phyloP scores from a whole-genome alignment of 1,284 basidiomycete genomes.

The Athelia psychrophila region DNA sequence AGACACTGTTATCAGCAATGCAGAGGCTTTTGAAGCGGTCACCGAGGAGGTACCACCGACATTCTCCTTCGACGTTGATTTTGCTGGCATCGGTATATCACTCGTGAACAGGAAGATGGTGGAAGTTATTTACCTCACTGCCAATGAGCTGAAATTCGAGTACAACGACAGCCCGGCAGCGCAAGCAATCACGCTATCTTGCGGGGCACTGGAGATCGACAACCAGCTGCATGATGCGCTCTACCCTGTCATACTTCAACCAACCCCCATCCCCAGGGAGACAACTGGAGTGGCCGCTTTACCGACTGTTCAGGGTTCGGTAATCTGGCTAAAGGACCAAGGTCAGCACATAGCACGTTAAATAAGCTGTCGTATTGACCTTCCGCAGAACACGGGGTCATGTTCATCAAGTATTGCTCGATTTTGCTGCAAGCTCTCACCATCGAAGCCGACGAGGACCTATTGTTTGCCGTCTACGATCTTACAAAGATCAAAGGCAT shows the following conservation, averaged over 20 bases:
- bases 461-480: conserved; percentile 91
- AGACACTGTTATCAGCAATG: conserved; percentile 67
- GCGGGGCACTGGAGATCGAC: conserved; percentile 91
- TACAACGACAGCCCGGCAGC: conserved; percentile 84
- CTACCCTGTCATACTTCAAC: conserved; percentile 96
- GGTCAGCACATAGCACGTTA: conserved; percentile 43
- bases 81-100: conserved; percentile 93
- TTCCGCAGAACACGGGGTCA: conserved; percentile 85
- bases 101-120: conserved; percentile 86
- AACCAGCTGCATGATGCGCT: conserved; percentile 97
- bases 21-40: conserved; percentile 88
- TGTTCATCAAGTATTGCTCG: conserved; percentile 97
- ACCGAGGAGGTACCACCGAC: conserved; percentile 73
- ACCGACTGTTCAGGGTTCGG: conserved; percentile 88
- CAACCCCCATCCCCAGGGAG: conserved; percentile 88
- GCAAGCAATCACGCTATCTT: conserved; percentile 82
- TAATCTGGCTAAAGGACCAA: conserved; percentile 92
- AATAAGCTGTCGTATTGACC: conserved; percentile 1
- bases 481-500: conserved; percentile 90
- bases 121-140: conserved; percentile 89
- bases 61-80: conserved; percentile 71
- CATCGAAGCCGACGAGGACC: conserved; percentile 96
- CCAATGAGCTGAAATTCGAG: conserved; percentile 81
- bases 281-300: conserved; percentile 79
- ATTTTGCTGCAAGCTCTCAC: conserved; percentile 94